These are phyloP conservation scores for Tinospora cordifolia DNA, from an alignment of 164 flowering plant genomes.

Conservation along the genomic window DNA sequence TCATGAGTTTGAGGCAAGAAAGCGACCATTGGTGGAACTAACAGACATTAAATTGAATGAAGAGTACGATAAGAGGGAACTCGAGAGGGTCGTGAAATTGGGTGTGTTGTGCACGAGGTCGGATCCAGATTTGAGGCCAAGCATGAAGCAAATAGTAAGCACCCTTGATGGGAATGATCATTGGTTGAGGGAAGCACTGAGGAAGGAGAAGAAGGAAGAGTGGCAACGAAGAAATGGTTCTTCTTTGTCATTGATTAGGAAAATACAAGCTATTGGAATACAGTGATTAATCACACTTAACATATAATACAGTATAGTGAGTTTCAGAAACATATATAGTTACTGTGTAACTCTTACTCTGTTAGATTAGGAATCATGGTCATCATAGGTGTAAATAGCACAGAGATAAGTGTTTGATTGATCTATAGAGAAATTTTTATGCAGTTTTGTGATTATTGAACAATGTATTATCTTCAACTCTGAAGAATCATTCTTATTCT, in stretches of 20 bases:
- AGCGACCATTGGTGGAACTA: conserved; percentile 46
- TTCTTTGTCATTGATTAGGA: conserved; percentile 53
- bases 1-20: conserved; percentile 32
- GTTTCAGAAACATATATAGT: background rate
- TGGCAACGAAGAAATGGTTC: conserved; percentile 50
- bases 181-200: conserved; percentile 25
- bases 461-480: background rate
- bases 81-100: conserved; percentile 50
- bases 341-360: background rate
- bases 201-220: conserved; percentile 47
- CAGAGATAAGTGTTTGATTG: background rate
- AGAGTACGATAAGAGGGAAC: conserved; percentile 41
- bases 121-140: conserved; percentile 60
- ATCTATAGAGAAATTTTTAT: background rate
- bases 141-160: conserved; percentile 66
- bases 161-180: conserved; percentile 72
- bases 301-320: background rate
- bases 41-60: conserved; percentile 54
- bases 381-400: background rate
- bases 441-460: background rate
- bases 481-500: background rate
- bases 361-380: background rate
- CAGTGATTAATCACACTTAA: conserved; percentile 30
- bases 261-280: conserved; percentile 85
- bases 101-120: conserved; percentile 74